Evolutionary conservation across 805 yeast genomes (phyloP), one percentile per base, ranked within the genome.

Genomic region (Metschnikowia arizonensis): DNA sequence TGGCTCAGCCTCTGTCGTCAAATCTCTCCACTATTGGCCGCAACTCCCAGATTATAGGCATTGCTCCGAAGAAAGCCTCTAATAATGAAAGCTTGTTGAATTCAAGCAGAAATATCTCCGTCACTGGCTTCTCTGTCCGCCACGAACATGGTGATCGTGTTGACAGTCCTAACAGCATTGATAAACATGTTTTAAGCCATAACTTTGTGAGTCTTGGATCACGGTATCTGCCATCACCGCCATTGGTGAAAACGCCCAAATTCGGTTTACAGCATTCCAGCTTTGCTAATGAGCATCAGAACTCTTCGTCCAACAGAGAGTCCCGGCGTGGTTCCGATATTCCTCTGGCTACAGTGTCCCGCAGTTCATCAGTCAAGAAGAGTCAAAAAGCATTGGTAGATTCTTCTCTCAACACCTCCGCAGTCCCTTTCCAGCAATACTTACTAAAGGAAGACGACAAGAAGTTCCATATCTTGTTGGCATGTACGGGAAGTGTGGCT

Each of bases 401-500:
- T 15, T 65, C 79, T 18, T 81, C 80, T 11, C 69, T 74, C 39
- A 48, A 32, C 19, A 79, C 83, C 1, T 85, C 87, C 1, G 81
- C 82, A 14, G 82, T 82, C 1, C 91, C 91, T 21, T 85, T 85
- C 55, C 83, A 83, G 25, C 82, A 85, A 52, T 85, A 80, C 60
- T 71, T 86, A 47, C 77, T 79, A 45, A 81, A 81, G 56, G 56
- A 58, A 34, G 93, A 88, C 60, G 96, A 88, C 61, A 85, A 83
- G 35, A 90, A 89, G 59, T 74, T 88, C 46, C 99, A 93, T 63
- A 82, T 93, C 35, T 70, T 93, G 46, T 72, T 93, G 34, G 99
- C 95, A 15, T 95, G 95, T 15, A 88, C 98, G 1, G 99, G 99
- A 1, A 86, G 96, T 1, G 97, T 93, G 3, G 99, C 99, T 4